Percentiles rank a stretch among this genome's conserved stretches.
phyloP scores from a whole-genome alignment of 345 rosid genomes.

The Physaria fendleri region DNA sequence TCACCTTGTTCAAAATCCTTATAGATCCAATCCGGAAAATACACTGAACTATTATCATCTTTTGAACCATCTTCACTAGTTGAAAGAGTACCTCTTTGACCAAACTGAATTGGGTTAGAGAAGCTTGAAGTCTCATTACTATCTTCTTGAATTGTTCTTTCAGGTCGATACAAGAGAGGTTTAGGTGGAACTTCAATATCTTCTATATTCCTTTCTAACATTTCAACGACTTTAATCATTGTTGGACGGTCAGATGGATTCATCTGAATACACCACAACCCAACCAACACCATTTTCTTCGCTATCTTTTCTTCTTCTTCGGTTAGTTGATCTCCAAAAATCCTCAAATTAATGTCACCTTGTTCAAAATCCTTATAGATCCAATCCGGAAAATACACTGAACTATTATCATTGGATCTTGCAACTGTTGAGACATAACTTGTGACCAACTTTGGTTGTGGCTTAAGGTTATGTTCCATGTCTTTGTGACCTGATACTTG shows the following conservation, averaged over 20 bases:
- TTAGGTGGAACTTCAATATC: conserved; percentile 1
- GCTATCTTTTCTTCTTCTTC: conserved; percentile 12
- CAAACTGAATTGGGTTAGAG: background rate
- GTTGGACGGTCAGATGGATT: conserved; percentile 38
- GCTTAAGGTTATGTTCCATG: conserved; percentile 14
- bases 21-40: conserved; percentile 15
- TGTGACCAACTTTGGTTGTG: conserved; percentile 21
- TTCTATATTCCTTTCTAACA: conserved; percentile 19
- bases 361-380: background rate
- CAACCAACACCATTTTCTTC: conserved; percentile 26
- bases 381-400: conserved; percentile 12
- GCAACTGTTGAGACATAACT: too few relatives aligned
- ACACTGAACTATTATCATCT: background rate
- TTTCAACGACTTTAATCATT: conserved; percentile 29
- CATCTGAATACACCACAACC: conserved; percentile 40
- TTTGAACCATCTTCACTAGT: background rate
- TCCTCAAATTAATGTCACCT: background rate
- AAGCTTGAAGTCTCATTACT: background rate
- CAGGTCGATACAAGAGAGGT: background rate
- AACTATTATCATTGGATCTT: background rate
- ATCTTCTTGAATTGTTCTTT: background rate
- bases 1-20: background rate
- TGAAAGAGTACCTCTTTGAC: background rate
- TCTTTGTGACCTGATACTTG: conserved; percentile 23
- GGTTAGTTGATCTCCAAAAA: background rate